These are phyloP conservation scores for Parathielavia hyrcaniae DNA, from an alignment of 495 filamentous ascomycete species.

Conservation along the genomic window DNA sequence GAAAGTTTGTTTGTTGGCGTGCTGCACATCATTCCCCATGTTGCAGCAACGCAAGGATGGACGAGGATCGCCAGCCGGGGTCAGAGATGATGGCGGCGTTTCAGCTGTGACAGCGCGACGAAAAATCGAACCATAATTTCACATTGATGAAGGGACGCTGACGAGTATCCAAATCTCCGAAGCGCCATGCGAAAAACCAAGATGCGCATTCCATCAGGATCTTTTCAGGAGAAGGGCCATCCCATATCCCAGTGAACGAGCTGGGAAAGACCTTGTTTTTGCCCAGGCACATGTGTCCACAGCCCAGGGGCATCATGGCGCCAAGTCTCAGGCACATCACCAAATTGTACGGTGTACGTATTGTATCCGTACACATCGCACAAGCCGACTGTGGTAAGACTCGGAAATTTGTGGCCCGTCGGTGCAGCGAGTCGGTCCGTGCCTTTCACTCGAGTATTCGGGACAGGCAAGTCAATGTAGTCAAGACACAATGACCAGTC, in stretches of 20 bases:
- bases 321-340: constrained; percentile 9
- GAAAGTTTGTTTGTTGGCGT: constrained; percentile 3
- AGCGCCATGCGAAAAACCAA: not conserved
- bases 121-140: not conserved
- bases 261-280: not conserved
- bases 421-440: not conserved
- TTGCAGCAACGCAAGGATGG: constrained; percentile 19
- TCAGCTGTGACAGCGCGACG: not conserved
- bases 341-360: too few species aligned
- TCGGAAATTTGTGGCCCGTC: too few species aligned
- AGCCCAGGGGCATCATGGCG: not conserved
- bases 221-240: not conserved
- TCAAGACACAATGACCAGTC: not conserved
- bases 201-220: not conserved
- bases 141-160: not conserved
- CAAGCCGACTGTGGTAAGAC: too few species aligned
- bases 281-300: not conserved
- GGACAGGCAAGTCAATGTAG: not conserved
- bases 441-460: not conserved
- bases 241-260: not conserved
- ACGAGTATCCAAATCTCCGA: constrained; percentile 5
- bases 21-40: constrained; percentile 24
- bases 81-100: not conserved
- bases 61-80: constrained; percentile 5
- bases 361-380: not conserved